phyloP scores from a whole-genome alignment of 163 green algal genomes.

The Scenedesmus sp. region DNA sequence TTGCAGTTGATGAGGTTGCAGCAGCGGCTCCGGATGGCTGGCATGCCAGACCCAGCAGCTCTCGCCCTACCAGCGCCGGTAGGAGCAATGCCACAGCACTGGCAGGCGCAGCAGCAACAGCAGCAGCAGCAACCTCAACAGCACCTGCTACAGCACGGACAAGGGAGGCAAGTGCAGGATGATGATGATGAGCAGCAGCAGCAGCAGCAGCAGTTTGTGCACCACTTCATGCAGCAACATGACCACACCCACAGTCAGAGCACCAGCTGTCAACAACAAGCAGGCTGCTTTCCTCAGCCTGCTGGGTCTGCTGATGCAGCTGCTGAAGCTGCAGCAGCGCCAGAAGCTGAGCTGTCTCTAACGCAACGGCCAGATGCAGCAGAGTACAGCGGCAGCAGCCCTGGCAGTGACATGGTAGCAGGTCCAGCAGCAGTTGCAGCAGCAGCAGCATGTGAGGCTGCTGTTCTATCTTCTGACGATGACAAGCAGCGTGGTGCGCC shows the following conservation, averaged over 20 bases:
- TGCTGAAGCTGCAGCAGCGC: not conserved
- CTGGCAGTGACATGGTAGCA: too few species aligned
- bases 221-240: not conserved
- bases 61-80: not conserved
- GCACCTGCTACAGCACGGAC: too few species aligned
- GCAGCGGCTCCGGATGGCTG: constrained; percentile 31
- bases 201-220: not conserved
- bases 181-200: too few species aligned
- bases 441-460: not conserved
- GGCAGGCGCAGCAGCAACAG: not conserved
- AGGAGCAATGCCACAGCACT: not conserved
- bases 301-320: not conserved
- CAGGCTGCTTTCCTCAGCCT: not conserved
- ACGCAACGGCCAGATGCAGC: not conserved
- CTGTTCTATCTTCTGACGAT: not conserved
- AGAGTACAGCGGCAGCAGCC: not conserved
- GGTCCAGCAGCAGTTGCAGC: not conserved
- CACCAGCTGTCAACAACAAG: not conserved
- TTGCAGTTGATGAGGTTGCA: constrained; percentile 31
- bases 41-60: constrained; percentile 4
- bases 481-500: not conserved
- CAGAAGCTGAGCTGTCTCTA: not conserved
- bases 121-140: constrained; percentile 18
- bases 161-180: too few species aligned
- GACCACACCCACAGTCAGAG: not conserved